Evolutionary conservation across 331 rosid species (phyloP).

Genomic region (Stylosanthes scabra): DNA sequence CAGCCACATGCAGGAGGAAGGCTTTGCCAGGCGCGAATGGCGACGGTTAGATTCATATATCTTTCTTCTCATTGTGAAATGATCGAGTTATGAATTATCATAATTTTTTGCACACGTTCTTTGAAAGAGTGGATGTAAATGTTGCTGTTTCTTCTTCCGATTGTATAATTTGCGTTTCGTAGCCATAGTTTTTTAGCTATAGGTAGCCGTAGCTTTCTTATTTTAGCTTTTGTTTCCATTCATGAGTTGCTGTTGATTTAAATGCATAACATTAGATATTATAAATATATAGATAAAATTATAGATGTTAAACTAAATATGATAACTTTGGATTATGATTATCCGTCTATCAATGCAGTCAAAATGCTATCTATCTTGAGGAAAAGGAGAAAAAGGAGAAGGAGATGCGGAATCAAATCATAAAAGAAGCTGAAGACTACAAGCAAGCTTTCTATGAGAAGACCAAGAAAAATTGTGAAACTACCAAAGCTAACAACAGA

Average conservation of each 20-base stretch:
- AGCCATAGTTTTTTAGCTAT: too few species aligned
- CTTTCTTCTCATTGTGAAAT: neutral
- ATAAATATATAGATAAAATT: too few species aligned
- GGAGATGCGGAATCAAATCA: constrained; percentile 85
- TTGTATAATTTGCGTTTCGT: neutral
- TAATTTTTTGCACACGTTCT: neutral
- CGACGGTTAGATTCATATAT: constrained; percentile 63
- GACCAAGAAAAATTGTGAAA: constrained; percentile 72
- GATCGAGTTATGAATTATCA: neutral
- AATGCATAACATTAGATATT: too few species aligned
- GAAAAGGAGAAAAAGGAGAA: constrained; percentile 85
- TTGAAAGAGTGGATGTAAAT: neutral
- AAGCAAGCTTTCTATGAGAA: constrained; percentile 79
- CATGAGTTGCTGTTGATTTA: too few species aligned
- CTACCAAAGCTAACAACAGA: constrained; percentile 70
- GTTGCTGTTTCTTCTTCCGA: neutral
- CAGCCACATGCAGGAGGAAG: constrained; percentile 79
- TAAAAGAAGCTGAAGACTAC: constrained; percentile 87
- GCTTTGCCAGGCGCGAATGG: constrained; percentile 83
- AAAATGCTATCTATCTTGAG: constrained; percentile 75
- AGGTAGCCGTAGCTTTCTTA: too few species aligned
- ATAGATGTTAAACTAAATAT: too few species aligned
- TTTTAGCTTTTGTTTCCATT: too few species aligned
- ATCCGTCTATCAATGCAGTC: constrained; percentile 21
- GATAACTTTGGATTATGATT: too few species aligned